A percentile compares a stretch with the other conserved stretches of the same genome.
phyloP scores from a whole-genome alignment of 1,139 yeast genomes.

The Kodamaea suecica region DNA sequence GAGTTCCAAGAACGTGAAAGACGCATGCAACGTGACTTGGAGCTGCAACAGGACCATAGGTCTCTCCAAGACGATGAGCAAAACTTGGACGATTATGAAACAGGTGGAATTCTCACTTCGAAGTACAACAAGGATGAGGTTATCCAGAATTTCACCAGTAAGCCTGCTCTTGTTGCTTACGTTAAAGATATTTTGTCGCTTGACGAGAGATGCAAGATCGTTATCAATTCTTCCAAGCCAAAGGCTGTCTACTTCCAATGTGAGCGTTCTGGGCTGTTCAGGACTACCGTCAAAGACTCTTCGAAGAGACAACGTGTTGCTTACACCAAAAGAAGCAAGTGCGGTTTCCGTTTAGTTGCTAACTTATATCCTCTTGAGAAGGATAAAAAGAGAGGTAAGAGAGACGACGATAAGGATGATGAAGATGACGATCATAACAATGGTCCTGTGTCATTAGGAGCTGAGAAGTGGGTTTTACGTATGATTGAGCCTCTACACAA shows the following conservation, averaged over 20 bases:
- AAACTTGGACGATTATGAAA: slow-evolving; percentile 15
- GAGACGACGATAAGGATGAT: slow-evolving; percentile 26
- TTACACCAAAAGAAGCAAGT: slow-evolving; percentile 49
- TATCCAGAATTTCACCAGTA: slow-evolving; percentile 43
- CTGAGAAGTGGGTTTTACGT: slow-evolving; percentile 48
- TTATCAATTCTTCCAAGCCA: slow-evolving; percentile 48
- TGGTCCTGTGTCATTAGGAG: slow-evolving; percentile 9
- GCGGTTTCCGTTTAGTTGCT: slow-evolving; percentile 49
- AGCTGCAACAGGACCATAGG: slow-evolving; percentile 10
- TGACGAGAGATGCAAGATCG: slow-evolving; percentile 48
- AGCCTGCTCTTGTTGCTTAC: slow-evolving; percentile 41
- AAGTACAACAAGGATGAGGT: slow-evolving; percentile 44
- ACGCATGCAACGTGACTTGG: slow-evolving; percentile 12
- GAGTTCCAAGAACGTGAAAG: slow-evolving; percentile 4
- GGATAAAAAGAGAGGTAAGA: slow-evolving; percentile 32
- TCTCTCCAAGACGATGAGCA: slow-evolving; percentile 8
- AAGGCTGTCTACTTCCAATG: slow-evolving; percentile 52
- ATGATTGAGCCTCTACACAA: slow-evolving; percentile 50
- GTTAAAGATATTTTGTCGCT: slow-evolving; percentile 42
- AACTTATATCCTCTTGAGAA: slow-evolving; percentile 46
- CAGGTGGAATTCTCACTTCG: slow-evolving; percentile 20
- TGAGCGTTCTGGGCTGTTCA: slow-evolving; percentile 46
- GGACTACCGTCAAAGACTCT: slow-evolving; percentile 50
- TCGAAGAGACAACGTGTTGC: slow-evolving; percentile 49
- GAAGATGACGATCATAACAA: slow-evolving; percentile 16